Evolutionary conservation across 805 yeast species (phyloP).

Genomic region (Candida awuae): DNA sequence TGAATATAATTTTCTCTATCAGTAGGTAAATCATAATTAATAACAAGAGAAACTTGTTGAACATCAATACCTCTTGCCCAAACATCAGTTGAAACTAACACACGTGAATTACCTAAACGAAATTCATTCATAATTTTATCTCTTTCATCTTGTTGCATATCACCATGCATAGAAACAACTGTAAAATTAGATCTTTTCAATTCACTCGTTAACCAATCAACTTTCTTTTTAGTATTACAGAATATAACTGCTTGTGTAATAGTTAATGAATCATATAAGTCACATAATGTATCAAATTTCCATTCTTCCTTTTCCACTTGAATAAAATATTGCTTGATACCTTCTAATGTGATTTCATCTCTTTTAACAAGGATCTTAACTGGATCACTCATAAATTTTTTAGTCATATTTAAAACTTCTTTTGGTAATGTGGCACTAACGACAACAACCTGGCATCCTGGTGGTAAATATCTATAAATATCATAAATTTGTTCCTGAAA

Average conservation of each 20-base stretch:
- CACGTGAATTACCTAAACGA: constrained; percentile 89
- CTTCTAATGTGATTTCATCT: constrained; percentile 93
- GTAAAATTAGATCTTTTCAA: constrained; percentile 77
- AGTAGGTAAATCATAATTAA: constrained; percentile 87
- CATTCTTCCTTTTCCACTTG: constrained; percentile 88
- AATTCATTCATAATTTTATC: constrained; percentile 93
- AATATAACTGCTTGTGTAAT: constrained; percentile 96
- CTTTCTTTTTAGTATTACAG: constrained; percentile 93
- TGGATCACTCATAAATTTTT: constrained; percentile 91
- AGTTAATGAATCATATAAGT: constrained; percentile 88
- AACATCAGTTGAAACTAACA: constrained; percentile 86
- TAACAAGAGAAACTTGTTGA: constrained; percentile 92
- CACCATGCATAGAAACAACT: constrained; percentile 93
- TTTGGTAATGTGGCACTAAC: constrained; percentile 92
- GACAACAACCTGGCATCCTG: constrained; percentile 86
- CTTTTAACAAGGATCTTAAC: constrained; percentile 89
- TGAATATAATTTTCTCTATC: constrained; percentile 92
- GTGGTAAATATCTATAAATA: constrained; percentile 82
- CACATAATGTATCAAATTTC: constrained; percentile 93
- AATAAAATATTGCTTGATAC: constrained; percentile 86
- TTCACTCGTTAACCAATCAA: constrained; percentile 76
- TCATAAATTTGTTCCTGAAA: constrained; percentile 95
- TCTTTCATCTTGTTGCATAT: constrained; percentile 89
- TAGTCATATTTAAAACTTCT: constrained; percentile 85
- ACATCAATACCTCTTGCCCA: constrained; percentile 98